Conservation (phyloP, 768 basidiomycete species). For the Paxillus involutus region DNA sequence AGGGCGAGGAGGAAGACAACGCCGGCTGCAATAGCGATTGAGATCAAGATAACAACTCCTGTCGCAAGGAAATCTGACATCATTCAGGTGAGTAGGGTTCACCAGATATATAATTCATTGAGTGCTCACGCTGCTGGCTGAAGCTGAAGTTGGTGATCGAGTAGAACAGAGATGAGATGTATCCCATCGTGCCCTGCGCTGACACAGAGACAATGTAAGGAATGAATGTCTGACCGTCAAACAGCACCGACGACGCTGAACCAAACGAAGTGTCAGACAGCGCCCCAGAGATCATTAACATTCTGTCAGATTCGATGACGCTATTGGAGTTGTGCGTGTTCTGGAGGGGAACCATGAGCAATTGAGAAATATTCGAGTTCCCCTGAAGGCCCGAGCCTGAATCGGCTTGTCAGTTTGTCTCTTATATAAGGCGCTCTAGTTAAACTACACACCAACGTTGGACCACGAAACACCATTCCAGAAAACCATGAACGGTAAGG, state of each 20-base stretch:
- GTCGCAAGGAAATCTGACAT: conserved; percentile 78
- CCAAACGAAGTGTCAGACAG: conserved; percentile 70
- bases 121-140: conserved; percentile 58
- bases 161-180: conserved; percentile 77
- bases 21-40: conserved; percentile 94
- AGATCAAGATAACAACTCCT: conserved; percentile 94
- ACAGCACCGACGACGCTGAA: conserved; percentile 81
- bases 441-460: conserved; percentile 48
- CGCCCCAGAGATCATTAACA: conserved; percentile 86
- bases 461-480: conserved; percentile 87
- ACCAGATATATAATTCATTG: neutral
- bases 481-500: conserved; percentile 69
- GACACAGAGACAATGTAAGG: conserved; percentile 79
- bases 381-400: conserved; percentile 56
- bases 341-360: conserved; percentile 88
- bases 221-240: conserved; percentile 77
- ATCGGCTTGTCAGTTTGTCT: conserved; percentile 1
- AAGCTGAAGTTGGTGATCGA: conserved; percentile 81
- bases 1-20: conserved; percentile 86
- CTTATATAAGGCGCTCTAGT: neutral
- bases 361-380: conserved; percentile 70
- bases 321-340: conserved; percentile 69
- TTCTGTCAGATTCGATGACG: conserved; percentile 79
- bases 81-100: conserved; percentile 2
- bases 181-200: conserved; percentile 64